Evolutionary conservation across 2,329 filamentous ascomycete genomes (phyloP).

Genomic region (Ramularia endophylla): DNA sequence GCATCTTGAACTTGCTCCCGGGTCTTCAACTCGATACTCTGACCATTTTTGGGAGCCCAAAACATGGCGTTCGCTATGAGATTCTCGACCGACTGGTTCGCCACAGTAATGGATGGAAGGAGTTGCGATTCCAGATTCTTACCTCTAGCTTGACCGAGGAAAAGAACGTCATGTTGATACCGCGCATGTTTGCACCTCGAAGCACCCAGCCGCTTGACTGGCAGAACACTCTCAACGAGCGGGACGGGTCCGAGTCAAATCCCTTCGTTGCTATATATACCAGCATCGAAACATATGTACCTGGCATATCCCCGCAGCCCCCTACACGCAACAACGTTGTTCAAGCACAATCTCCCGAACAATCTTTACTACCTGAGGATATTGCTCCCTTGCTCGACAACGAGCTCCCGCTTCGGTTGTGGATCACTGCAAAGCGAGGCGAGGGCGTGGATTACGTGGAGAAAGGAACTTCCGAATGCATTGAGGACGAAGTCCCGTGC

Average conservation of each 20-base stretch:
- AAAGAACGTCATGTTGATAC: not conserved
- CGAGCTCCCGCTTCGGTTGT: constrained; percentile 9
- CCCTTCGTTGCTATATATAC: constrained; percentile 9
- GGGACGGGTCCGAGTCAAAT: constrained; percentile 3
- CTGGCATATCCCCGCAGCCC: constrained; percentile 5
- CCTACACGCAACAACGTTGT: constrained; percentile 1
- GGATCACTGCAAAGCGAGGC: constrained; percentile 11
- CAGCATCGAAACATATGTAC: constrained; percentile 2
- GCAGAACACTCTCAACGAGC: constrained; percentile 6
- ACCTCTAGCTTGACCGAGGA: constrained; percentile 6
- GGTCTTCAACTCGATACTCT: constrained; percentile 6
- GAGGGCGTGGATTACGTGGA: constrained; percentile 9
- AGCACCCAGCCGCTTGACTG: constrained; percentile 5
- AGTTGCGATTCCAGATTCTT: constrained; percentile 4
- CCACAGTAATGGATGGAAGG: constrained; percentile 7
- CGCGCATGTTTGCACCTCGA: constrained; percentile 1
- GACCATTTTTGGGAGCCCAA: constrained; percentile 5
- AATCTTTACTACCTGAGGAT: constrained; percentile 7
- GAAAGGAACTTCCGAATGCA: too few relatives aligned
- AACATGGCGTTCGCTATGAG: constrained; percentile 1
- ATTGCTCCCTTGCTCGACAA: too few relatives aligned
- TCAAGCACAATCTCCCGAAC: constrained; percentile 4
- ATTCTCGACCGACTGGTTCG: constrained; percentile 5
- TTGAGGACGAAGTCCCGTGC: too few relatives aligned
- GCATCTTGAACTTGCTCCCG: constrained; percentile 9